Percentiles rank a stretch among this genome's conserved stretches.
These are phyloP conservation scores for Phaeodactylum tricornutum DNA, from an alignment of 108 stramenopile species.

Conservation along the genomic window DNA sequence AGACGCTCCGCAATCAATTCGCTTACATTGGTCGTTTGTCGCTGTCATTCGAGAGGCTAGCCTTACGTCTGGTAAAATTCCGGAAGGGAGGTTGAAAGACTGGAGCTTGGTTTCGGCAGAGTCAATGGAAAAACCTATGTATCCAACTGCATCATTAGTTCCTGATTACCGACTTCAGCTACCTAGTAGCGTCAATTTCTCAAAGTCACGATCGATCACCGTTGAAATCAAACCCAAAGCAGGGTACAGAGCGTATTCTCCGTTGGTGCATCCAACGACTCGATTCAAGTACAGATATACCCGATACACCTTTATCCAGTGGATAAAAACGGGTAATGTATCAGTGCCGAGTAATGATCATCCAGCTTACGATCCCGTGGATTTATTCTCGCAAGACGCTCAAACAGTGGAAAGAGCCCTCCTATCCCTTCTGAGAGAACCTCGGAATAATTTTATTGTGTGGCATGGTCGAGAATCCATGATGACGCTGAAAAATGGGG, in stretches of 20 bases:
- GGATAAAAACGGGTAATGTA: slow-evolving; percentile 10
- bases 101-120: background rate
- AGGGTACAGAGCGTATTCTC: slow-evolving; percentile 53
- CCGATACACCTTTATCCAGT: slow-evolving; percentile 41
- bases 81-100: background rate
- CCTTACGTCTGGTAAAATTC: slow-evolving; percentile 17
- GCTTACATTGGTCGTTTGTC: slow-evolving; percentile 12
- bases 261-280: slow-evolving; percentile 42
- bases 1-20: slow-evolving; percentile 10
- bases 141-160: slow-evolving; percentile 20
- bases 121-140: background rate
- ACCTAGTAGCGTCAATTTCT: background rate
- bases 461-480: too few species aligned
- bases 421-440: too few species aligned
- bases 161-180: slow-evolving; percentile 18
- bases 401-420: background rate
- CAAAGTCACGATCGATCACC: slow-evolving; percentile 3
- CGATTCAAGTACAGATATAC: slow-evolving; percentile 39
- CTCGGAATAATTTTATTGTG: too few species aligned
- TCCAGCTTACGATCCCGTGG: background rate
- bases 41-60: slow-evolving; percentile 9
- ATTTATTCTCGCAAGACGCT: background rate
- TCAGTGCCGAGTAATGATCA: background rate
- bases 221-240: slow-evolving; percentile 76
- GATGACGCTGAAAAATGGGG: too few species aligned